Percentiles rank a stretch among this genome's conserved stretches.
Evolutionary conservation across 2,329 filamentous ascomycete genomes (phyloP).

Genomic region (Amesomyces nigricolor): DNA sequence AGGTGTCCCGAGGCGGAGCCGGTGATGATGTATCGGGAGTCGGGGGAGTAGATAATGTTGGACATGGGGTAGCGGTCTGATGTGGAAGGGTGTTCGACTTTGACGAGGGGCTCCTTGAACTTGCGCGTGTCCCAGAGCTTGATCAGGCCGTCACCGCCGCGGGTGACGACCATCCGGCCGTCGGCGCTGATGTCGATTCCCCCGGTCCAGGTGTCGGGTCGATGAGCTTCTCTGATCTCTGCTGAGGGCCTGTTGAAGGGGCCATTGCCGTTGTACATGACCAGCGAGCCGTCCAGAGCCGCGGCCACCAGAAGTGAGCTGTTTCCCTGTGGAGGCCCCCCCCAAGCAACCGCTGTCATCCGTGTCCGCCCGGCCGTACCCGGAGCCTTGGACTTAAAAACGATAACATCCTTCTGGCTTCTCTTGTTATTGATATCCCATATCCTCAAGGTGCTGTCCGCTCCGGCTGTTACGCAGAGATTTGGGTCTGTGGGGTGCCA

Average conservation of each 20-base stretch:
- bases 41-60: constrained; percentile 86
- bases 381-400: constrained; percentile 87
- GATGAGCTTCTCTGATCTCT: constrained; percentile 80
- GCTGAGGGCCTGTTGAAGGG: constrained; percentile 76
- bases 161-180: constrained; percentile 81
- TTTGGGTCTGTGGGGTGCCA: constrained; percentile 89
- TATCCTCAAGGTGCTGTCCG: constrained; percentile 90
- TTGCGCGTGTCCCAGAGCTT: constrained; percentile 97
- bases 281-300: constrained; percentile 80
- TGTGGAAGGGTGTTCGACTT: constrained; percentile 71
- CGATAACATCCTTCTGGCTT: constrained; percentile 86
- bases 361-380: constrained; percentile 85
- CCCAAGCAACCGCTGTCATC: constrained; percentile 92
- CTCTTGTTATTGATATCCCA: constrained; percentile 94
- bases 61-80: constrained; percentile 77
- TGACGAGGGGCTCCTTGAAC: constrained; percentile 84
- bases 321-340: constrained; percentile 66
- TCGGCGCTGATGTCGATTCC: constrained; percentile 87
- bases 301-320: constrained; percentile 74
- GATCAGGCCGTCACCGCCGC: constrained; percentile 86
- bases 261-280: constrained; percentile 88
- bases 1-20: constrained; percentile 81
- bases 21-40: constrained; percentile 76
- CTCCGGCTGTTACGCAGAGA: constrained; percentile 81
- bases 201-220: constrained; percentile 79